phyloP scores from a whole-genome alignment of 2,329 filamentous ascomycete genomes.

The Leptoxyphium fumago region DNA sequence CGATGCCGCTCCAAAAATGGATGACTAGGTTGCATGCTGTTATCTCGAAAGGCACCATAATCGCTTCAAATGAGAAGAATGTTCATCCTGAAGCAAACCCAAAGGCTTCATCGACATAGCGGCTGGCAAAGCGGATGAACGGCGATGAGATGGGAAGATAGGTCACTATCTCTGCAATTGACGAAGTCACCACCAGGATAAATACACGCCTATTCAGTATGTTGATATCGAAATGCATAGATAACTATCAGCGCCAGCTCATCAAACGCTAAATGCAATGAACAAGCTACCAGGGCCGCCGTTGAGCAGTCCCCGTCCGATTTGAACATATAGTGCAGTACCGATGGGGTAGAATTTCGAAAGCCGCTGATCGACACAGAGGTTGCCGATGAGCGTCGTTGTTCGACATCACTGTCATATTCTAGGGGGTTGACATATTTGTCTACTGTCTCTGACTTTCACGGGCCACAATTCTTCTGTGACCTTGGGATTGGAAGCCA shows the following conservation, averaged over 20 bases:
- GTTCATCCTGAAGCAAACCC: slow-evolving; percentile 61
- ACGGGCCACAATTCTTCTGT: no score
- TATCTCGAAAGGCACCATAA: slow-evolving; percentile 71
- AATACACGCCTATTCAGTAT: slow-evolving; percentile 19
- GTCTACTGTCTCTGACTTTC: no score
- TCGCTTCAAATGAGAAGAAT: slow-evolving; percentile 56
- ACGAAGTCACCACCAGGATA: slow-evolving; percentile 9
- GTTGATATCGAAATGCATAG: not conserved
- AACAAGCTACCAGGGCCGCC: slow-evolving; percentile 33
- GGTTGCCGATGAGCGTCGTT: slow-evolving; percentile 8
- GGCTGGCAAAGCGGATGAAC: slow-evolving; percentile 62
- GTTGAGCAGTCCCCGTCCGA: slow-evolving; percentile 30
- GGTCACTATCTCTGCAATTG: slow-evolving; percentile 62
- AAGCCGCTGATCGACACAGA: slow-evolving; percentile 8
- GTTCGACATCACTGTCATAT: slow-evolving; percentile 6
- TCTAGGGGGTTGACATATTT: not conserved
- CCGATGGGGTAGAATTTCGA: slow-evolving; percentile 27
- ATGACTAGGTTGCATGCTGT: slow-evolving; percentile 69
- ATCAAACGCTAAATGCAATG: slow-evolving; percentile 31
- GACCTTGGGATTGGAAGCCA: no score
- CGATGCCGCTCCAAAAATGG: slow-evolving; percentile 52
- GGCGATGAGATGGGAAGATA: slow-evolving; percentile 64
- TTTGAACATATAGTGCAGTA: slow-evolving; percentile 34
- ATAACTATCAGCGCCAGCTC: not conserved
- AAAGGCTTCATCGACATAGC: slow-evolving; percentile 67